Evolutionary conservation across 805 yeast species (phyloP).

Genomic region (Metschnikowia kofuensis): DNA sequence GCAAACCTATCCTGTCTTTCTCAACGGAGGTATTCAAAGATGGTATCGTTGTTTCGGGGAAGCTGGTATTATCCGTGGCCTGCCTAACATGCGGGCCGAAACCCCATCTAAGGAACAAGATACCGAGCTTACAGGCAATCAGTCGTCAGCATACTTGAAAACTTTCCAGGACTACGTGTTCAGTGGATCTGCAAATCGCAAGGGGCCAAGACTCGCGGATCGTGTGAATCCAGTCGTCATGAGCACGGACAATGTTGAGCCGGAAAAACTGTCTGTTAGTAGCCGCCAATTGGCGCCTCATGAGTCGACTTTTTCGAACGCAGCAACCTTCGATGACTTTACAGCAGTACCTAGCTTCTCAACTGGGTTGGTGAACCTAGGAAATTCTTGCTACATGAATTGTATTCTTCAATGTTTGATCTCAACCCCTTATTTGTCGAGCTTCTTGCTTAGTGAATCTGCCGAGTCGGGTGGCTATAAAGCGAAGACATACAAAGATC

Average conservation of each 20-base stretch:
- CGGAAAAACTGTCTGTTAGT: not conserved
- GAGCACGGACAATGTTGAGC: not conserved
- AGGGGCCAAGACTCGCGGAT: not conserved
- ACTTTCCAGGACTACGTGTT: conserved; percentile 15
- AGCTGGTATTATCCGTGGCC: not conserved
- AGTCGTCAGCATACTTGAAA: conserved; percentile 9
- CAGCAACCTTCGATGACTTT: not conserved
- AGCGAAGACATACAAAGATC: conserved; percentile 54
- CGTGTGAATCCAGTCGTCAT: not conserved
- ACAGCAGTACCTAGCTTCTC: conserved; percentile 19
- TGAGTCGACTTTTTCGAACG: not conserved
- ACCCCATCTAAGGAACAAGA: conserved; percentile 11
- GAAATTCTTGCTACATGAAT: conserved; percentile 93
- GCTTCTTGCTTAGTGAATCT: conserved; percentile 47
- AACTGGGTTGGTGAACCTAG: conserved; percentile 77
- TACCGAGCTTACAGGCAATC: conserved; percentile 10
- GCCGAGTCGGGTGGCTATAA: not conserved
- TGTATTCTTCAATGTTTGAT: conserved; percentile 82
- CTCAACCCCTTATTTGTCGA: conserved; percentile 65
- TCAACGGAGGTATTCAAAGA: conserved; percentile 36
- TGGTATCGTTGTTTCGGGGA: conserved; percentile 36
- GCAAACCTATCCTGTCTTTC: conserved; percentile 29
- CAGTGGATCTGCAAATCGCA: conserved; percentile 6
- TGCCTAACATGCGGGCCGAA: not conserved
- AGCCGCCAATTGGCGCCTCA: not conserved